A percentile compares a stretch with the other conserved stretches of the same genome.
These are phyloP conservation scores for Pugionium dolabratum DNA, from an alignment of 345 rosid species.

Conservation along the genomic window DNA sequence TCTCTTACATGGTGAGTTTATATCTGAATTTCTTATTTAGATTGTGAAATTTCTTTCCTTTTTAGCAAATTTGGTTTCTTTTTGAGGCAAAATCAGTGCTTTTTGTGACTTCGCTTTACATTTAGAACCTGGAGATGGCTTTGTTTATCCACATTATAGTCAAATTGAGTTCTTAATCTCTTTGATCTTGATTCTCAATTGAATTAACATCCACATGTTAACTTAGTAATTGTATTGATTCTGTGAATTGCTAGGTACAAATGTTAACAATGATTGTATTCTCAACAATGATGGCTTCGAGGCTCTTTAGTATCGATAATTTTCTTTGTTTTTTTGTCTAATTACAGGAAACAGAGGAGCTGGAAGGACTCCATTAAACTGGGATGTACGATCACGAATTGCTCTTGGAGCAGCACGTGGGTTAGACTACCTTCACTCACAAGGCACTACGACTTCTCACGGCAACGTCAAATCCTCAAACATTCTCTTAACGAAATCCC, in stretches of 20 bases:
- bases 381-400: slow-evolving; percentile 62
- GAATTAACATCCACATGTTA: too few relatives aligned
- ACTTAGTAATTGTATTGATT: too few relatives aligned
- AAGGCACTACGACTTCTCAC: slow-evolving; percentile 56
- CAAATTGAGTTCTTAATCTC: background rate
- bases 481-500: slow-evolving; percentile 65
- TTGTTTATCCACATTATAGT: background rate
- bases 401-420: slow-evolving; percentile 37
- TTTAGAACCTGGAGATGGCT: background rate
- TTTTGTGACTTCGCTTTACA: background rate
- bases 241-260: too few relatives aligned
- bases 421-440: slow-evolving; percentile 72
- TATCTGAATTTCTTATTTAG: background rate
- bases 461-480: slow-evolving; percentile 93
- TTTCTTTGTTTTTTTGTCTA: background rate
- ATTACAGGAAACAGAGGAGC: slow-evolving; percentile 50
- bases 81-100: background rate
- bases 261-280: too few relatives aligned
- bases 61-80: background rate
- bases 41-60: background rate
- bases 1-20: slow-evolving; percentile 58
- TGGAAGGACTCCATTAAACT: slow-evolving; percentile 71
- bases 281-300: background rate
- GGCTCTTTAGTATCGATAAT: background rate
- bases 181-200: background rate